Evolutionary conservation across 371 early-diverging fungal genomes (phyloP), one percentile per base, ranked within the genome.

Genomic region (Apophysomyces sp.): DNA sequence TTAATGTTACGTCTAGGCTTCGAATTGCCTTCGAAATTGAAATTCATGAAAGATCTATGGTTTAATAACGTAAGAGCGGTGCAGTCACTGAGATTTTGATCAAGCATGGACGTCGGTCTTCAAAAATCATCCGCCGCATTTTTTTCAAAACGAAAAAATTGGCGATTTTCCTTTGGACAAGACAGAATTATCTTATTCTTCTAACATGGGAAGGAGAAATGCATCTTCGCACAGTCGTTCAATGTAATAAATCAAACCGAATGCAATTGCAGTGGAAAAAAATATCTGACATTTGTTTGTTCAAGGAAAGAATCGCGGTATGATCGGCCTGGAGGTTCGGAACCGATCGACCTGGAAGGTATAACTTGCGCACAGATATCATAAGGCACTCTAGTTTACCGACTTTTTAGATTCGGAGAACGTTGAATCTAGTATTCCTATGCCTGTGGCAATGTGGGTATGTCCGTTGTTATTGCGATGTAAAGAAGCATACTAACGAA

Each of bases 381-480:
- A 7, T 34, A 12, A 34, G 34, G n/a, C 2, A 9, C 37, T 37
- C 21, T 44, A 41, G 3, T 41, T 6, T 18, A n/a, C n/a, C 24
- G 21, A 44, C 49, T 3, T 21, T 8, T 1, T 44, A 44, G 49
- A 11, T 21, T 21, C 21, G 4, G 49, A 44, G 2, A 21, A 44
- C 21, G 21, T 8, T 18, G 62, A 55, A 44, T 72, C 72, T n/a
- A 77, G 57, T 52, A 83, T 90, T 60, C 89, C 90, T 15, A 84
- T 92, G 81, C 91, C 93, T 12, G 76, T 93, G 2, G 90, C 87
- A 53, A 91, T 93, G 93, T 93, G 93, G 92, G 88, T 83, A 65
- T 44, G 49, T 44, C 49, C 21, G n/a, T 30, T 52, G 8, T 13
- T 1, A n/a, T 51, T 37, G n/a, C n/a, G 57, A 44, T 37, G 62